Base-by-base conservation (phyloP, 805 yeast genomes). In the Naumovozyma castellii region DNA sequence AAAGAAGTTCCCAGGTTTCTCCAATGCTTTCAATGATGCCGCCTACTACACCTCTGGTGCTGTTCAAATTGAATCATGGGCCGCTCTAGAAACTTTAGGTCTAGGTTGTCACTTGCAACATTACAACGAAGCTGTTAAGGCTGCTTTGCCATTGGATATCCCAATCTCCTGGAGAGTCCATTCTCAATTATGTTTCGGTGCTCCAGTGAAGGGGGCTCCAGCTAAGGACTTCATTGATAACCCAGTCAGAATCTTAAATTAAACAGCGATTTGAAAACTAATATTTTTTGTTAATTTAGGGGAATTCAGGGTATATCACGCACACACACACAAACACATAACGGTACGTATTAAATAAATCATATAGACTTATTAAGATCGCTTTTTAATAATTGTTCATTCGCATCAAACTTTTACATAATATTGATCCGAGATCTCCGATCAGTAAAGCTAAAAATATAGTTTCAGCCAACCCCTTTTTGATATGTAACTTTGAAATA, bases 31-130 rank as follows among this genome's bases (percentile, higher is more conserved):
- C 68, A 73, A 72, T 45, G 53, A 56, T 38, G 71, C 70, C 52
- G 73, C 74, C 17, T 61, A 67, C 35, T 68, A 69, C 46, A 55
- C 73, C 35, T 60, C 63, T 43, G 73, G 72, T 57, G 68, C 72
- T 38, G 74, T 73, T 38, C 74, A 70, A 60, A 70, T 73, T 45
- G 52, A 60, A 46, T 53, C 69, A 14, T 73, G 78, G 78, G 56
- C 73, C 30, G 69, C 70, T 19, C 57, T 73, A 27, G 61, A 64
- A 37, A 63, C 61, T 25, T 53, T 67, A 42, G 72, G 71, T 35
- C 52, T 71, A 30, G 77, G 76, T 46, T 73, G 67, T 44, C 71
- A 69, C 48, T 61, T 73, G 47, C 78, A 73, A 57, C 78, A 73
- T 57, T 73, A 67, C 66, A 70, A 68, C 56, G 69, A 64, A 38